Evolutionary conservation across 1,139 yeast species (phyloP), one percentile per base, ranked within the genome.

Genomic region (Magnusiomyces sp.): DNA sequence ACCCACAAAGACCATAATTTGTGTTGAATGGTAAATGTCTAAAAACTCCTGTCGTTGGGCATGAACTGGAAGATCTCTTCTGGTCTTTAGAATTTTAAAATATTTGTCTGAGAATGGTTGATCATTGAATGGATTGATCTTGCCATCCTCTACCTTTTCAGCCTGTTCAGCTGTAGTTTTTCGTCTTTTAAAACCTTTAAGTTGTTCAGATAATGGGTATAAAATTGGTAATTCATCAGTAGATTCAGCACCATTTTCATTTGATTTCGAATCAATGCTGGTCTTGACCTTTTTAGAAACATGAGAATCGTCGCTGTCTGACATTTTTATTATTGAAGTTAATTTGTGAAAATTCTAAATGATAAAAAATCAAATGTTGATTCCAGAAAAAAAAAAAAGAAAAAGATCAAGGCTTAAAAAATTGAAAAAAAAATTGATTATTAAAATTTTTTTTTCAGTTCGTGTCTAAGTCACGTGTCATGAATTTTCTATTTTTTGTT

Each of bases 1-100:
- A 72, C 98, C 98, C 43, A 92, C 97, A 68, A 92, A 89, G 45
- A 92, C 97, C 95, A 92, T 85, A 63, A 92, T 86, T 68, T 92
- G 98, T 44, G 94, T 81, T 16, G 77, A 71, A 56, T 92, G 97
- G 70, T 85, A 92, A 55, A 85, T 79, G 56, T 76, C 74, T 53
- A 92, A 74, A 63, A 92, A 94, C 69, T 90, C 95, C 49, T 81
- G 84, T 64, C 97, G 77, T 69, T 92, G 97, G 36, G 92, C 80
- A 68, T 90, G 96, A 16, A 92, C 98, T 0, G 98, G 99, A 56
- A 92, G 74, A 56, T 87, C 85, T 59, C 95, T 78, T 67, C 98
- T 80, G 29, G 74, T 76, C 60, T 80, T 79, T 54, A 94, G 72
- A 54, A 92, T 92, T 54, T 79, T 86, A 60, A 81, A 77, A 67